Evolutionary conservation across 371 early-diverging fungal species (phyloP).

Genomic region (Coemansia sp.): DNA sequence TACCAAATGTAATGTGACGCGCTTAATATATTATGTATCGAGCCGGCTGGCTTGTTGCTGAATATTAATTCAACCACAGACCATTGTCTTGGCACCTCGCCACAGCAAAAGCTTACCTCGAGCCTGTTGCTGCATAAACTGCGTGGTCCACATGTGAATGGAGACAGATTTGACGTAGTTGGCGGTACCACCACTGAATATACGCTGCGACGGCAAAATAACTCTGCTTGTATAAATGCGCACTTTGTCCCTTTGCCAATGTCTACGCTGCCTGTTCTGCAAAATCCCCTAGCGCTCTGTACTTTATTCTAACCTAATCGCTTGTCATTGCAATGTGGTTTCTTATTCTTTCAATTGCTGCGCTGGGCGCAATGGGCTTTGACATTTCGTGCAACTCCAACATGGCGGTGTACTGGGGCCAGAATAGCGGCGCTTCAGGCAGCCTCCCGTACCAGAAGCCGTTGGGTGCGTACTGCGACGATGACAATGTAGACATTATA

Average conservation of each 20-base stretch:
- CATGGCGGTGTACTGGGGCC: slow-evolving; percentile 50
- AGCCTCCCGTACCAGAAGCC: slow-evolving; percentile 48
- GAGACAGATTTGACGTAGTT: not conserved
- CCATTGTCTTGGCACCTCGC: slow-evolving; percentile 3
- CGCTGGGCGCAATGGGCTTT: slow-evolving; percentile 27
- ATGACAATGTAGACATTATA: slow-evolving; percentile 42
- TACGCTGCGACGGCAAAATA: too few relatives aligned
- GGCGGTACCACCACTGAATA: not conserved
- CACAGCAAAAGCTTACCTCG: not conserved
- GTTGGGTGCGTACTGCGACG: slow-evolving; percentile 53
- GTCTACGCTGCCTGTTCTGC: not conserved
- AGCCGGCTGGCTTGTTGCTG: not conserved
- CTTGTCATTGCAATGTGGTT: not conserved
- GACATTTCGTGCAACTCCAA: slow-evolving; percentile 44
- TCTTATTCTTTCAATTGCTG: not conserved
- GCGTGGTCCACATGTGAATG: slow-evolving; percentile 10
- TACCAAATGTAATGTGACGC: not conserved
- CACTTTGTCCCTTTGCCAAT: not conserved
- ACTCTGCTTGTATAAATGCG: slow-evolving; percentile 1
- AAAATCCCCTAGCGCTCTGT: not conserved
- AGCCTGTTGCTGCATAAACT: not conserved
- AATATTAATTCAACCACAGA: not conserved
- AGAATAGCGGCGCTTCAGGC: slow-evolving; percentile 42
- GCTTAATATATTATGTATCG: slow-evolving; percentile 1
- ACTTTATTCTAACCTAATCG: not conserved